Evolutionary conservation across 1,284 basidiomycete species (phyloP).

Genomic region (Volvariella surrecta): DNA sequence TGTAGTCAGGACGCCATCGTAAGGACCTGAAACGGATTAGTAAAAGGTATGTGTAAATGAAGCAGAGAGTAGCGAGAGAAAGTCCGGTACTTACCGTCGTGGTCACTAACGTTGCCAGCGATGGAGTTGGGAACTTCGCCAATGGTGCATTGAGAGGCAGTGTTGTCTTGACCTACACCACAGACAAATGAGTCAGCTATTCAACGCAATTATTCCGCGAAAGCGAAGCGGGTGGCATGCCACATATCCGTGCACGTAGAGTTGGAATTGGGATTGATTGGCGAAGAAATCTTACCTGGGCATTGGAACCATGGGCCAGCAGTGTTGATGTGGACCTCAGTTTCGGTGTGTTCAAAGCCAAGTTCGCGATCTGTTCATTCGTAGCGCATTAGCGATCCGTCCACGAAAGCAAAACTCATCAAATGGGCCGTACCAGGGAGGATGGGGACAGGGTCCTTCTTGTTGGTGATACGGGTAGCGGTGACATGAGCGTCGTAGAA

Average conservation of each 20-base stretch:
- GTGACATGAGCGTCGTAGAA: constrained; percentile 36
- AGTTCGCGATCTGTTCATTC: constrained; percentile 20
- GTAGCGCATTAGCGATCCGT: too few relatives aligned
- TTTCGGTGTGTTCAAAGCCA: constrained; percentile 44
- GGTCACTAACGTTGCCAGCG: constrained; percentile 29
- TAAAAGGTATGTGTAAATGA: not conserved
- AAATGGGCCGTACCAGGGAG: constrained; percentile 20
- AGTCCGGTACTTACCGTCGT: constrained; percentile 21
- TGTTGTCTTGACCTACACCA: constrained; percentile 28
- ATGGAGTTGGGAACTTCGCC: constrained; percentile 44
- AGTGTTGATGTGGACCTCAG: constrained; percentile 46
- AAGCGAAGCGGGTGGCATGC: too few relatives aligned
- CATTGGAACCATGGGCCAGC: constrained; percentile 29
- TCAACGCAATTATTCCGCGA: too few relatives aligned
- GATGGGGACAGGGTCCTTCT: constrained; percentile 30
- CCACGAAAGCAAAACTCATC: not conserved
- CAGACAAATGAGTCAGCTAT: too few relatives aligned
- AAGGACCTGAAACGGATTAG: constrained; percentile 26
- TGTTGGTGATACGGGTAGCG: constrained; percentile 38
- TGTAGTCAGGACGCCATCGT: constrained; percentile 45
- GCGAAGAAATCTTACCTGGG: constrained; percentile 14
- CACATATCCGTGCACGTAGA: too few relatives aligned
- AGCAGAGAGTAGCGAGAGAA: too few relatives aligned
- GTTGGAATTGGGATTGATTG: not conserved
- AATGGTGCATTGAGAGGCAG: constrained; percentile 36